Evolutionary conservation across 345 rosid genomes (phyloP), one percentile per base, ranked within the genome.

Genomic region (Dovyalis caffra): DNA sequence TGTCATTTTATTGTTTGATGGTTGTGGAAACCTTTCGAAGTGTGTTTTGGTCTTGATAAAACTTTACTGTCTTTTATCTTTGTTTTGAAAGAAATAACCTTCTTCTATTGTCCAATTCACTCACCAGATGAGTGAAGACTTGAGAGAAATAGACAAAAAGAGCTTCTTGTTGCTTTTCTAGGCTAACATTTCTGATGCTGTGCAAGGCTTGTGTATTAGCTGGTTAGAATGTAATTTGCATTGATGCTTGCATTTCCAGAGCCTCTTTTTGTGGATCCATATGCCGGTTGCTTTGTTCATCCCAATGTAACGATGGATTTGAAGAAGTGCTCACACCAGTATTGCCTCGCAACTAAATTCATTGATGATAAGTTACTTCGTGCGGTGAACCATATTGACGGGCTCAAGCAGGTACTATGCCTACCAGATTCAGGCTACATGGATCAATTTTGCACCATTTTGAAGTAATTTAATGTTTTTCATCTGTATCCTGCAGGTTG

Each of bases 241-340:
- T 60, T 69, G 60, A 58, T 57, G 29, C 71, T 70, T 85, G 7
- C 34, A 25, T 62, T 76, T 58, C n/a, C 87, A 94, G 98, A 88
- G 85, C 97, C 97, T 63, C 90, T 95, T 49, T 87, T 92, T 73
- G 87, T 92, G 5, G 97, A 92, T 81, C 93, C 94, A 20, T 92
- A 90, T 75, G 93, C 97, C 1, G 91, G 90, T 79, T 95, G 99
- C 86, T 83, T 95, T 69, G 85, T 90, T 57, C 82, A 87, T 79
- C 73, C 90, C 33, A 71, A 71, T 31, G 43, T 78, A 64, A 83
- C 77, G 63, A 88, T 83, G 83, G 86, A 88, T 69, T 64, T 71
- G 76, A 79, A 87, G 76, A 78, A 84, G 76, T 64, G 71, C 75
- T 69, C 83, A 38, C 85, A 85, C 43, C 95, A 87, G 69, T 91